Conservation (phyloP, 768 basidiomycete genomes). For the Cystobasidium ongulense region DNA sequence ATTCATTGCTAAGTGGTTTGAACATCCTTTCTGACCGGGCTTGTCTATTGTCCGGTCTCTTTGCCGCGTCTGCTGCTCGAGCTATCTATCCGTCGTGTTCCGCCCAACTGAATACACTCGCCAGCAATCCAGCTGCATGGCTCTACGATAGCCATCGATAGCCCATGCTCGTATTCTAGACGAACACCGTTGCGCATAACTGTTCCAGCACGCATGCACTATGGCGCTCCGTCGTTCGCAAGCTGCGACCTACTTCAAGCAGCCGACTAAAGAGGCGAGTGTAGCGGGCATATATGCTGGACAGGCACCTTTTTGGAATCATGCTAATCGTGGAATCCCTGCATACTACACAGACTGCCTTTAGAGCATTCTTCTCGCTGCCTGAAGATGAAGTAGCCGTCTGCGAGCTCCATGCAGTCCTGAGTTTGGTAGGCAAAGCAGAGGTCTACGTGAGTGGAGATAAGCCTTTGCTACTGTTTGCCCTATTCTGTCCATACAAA, state of each 20-base stretch:
- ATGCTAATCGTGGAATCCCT: background rate
- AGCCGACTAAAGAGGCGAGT: conserved; percentile 25
- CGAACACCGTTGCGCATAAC: no score
- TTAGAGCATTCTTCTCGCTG: conserved; percentile 38
- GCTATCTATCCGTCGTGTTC: background rate
- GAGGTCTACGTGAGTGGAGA: conserved; percentile 39
- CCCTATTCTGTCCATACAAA: background rate
- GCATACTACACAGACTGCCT: conserved; percentile 29
- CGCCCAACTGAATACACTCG: background rate
- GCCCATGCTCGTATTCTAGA: background rate
- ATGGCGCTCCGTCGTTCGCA: conserved; percentile 28
- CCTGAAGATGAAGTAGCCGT: conserved; percentile 38
- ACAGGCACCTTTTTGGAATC: background rate
- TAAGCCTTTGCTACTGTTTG: background rate
- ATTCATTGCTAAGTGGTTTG: no score
- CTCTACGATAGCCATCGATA: background rate
- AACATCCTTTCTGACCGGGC: no score
- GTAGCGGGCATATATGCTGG: background rate
- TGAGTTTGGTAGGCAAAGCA: conserved; percentile 34
- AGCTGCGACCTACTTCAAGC: conserved; percentile 29
- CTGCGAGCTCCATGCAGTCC: conserved; percentile 39
- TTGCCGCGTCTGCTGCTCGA: background rate
- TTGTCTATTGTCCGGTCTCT: no score
- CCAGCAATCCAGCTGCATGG: background rate
- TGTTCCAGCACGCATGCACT: background rate